Base-by-base conservation (phyloP, 495 filamentous ascomycete species). In the Mycothermus thermophilus region DNA sequence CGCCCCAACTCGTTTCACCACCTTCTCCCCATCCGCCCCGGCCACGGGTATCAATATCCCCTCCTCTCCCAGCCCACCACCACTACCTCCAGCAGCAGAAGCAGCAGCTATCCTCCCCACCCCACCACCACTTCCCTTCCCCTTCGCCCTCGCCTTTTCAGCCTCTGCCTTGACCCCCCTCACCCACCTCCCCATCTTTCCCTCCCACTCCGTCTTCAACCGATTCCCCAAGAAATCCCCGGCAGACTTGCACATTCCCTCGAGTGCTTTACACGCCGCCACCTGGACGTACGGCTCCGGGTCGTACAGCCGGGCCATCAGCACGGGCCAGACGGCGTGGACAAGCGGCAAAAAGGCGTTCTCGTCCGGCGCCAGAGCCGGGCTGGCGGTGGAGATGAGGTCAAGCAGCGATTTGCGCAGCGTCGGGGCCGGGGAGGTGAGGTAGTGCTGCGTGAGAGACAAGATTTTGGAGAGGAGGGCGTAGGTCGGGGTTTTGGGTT, bases 301-400 rank as follows among this genome's bases (percentile, higher is more conserved):
- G 50, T 92, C 81, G 40, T 80, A 67, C 5, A 95, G 65, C 22
- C 83, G 69, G 4, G 69, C 56, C 1, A 81, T 57, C 8, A 93
- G 60, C 4, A 83, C 72, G 0, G 86, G 83, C 84, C 86, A 97
- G 16, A 95, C 58, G 3, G 81, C 80, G 51, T 93, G 84, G 30
- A 95, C 75, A 3, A 95, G 64, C 0, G 90, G 90, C 1, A 97
- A 64, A 50, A 93, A 94, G 9, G 72, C 73, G 31, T 81, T 72
- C 50, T 92, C 79, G 46, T 90, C 75, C 0, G 66, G 62, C 2
- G 78, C 71, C 2, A 95, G 68, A 3, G 75, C 65, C 0, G 77
- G 73, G 8, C 76, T 63, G 7, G 80, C 72, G 3, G 76, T 78
- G 14, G 67, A 55, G 20, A 94, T 67, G 6, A 95, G 77, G 23